Evolutionary conservation across 2,329 filamentous ascomycete genomes (phyloP).

Genomic region (Clonostachys chloroleuca): DNA sequence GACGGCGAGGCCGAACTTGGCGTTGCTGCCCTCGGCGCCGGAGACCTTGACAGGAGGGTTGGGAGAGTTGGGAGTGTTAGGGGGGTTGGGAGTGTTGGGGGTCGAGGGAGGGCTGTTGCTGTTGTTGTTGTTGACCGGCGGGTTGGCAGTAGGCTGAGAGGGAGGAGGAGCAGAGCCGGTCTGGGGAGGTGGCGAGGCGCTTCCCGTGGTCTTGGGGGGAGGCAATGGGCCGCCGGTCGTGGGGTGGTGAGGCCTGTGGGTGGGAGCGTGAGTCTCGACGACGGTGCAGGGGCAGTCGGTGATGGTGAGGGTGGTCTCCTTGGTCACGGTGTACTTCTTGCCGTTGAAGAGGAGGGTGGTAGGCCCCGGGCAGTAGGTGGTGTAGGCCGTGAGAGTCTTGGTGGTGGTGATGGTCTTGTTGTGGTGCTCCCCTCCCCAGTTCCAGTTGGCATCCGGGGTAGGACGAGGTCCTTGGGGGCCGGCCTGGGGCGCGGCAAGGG

Average conservation of each 20-base stretch:
- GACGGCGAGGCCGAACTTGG: conserved; percentile 1
- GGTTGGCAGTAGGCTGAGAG: background rate
- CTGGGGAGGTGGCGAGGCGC: background rate
- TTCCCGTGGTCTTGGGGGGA: no score
- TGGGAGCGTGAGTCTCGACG: conserved; percentile 19
- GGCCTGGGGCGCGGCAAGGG: conserved; percentile 8
- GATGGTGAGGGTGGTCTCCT: conserved; percentile 50
- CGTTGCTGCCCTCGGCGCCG: conserved; percentile 1
- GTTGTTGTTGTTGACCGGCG: background rate
- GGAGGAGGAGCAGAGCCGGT: conserved; percentile 1
- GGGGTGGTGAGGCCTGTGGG: background rate
- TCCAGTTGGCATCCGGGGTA: background rate
- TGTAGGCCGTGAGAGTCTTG: conserved; percentile 26
- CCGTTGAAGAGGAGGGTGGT: conserved; percentile 45
- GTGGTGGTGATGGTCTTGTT: conserved; percentile 13
- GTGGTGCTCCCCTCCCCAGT: background rate
- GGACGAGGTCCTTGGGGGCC: background rate
- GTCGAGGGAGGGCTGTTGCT: background rate
- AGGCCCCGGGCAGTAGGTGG: conserved; percentile 38
- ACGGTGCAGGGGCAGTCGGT: conserved; percentile 49
- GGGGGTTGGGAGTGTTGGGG: background rate
- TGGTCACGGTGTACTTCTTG: conserved; percentile 48
- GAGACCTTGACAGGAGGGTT: background rate
- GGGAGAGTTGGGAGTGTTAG: background rate
- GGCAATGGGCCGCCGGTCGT: background rate